These are phyloP conservation scores for Cephalotrichum gorgonifer DNA, from an alignment of 2,329 filamentous ascomycete genomes.

Conservation along the genomic window DNA sequence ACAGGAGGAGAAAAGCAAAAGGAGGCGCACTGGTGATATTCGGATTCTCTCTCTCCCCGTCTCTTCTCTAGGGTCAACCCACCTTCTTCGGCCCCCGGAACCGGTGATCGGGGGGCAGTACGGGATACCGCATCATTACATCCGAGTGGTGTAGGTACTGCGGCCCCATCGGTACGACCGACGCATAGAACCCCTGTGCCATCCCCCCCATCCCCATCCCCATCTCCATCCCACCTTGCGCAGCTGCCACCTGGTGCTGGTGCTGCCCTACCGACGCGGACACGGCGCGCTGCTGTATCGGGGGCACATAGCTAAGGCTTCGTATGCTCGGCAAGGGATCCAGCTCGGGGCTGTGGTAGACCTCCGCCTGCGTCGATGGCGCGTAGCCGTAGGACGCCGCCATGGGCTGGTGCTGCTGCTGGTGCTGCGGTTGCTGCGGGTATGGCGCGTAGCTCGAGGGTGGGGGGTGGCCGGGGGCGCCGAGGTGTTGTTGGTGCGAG, in stretches of 20 bases:
- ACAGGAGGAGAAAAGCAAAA: too few relatives aligned
- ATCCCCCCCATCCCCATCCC: constrained; percentile 2
- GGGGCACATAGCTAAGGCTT: constrained; percentile 17
- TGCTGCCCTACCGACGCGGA: too few relatives aligned
- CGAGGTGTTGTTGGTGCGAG: constrained; percentile 8
- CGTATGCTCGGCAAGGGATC: background rate
- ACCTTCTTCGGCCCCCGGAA: constrained; percentile 6
- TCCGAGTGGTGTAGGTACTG: constrained; percentile 8
- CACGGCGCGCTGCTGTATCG: constrained; percentile 23
- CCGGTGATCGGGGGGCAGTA: constrained; percentile 3
- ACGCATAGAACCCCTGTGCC: background rate
- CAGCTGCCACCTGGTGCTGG: constrained; percentile 3
- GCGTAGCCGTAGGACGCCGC: constrained; percentile 15
- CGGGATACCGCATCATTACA: background rate
- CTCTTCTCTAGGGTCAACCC: too few relatives aligned
- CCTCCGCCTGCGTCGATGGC: background rate
- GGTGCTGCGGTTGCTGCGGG: constrained; percentile 8
- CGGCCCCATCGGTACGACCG: constrained; percentile 15
- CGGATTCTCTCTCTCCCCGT: too few relatives aligned
- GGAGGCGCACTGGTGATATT: too few relatives aligned
- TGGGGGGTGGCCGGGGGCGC: constrained; percentile 13
- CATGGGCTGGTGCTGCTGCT: constrained; percentile 22
- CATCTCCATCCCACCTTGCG: background rate
- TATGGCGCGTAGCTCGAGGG: constrained; percentile 8
- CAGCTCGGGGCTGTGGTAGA: background rate